Evolutionary conservation across 495 filamentous ascomycete species (phyloP), one percentile per base, ranked within the genome.

Genomic region (Hyphodiscus hymeniophilus): DNA sequence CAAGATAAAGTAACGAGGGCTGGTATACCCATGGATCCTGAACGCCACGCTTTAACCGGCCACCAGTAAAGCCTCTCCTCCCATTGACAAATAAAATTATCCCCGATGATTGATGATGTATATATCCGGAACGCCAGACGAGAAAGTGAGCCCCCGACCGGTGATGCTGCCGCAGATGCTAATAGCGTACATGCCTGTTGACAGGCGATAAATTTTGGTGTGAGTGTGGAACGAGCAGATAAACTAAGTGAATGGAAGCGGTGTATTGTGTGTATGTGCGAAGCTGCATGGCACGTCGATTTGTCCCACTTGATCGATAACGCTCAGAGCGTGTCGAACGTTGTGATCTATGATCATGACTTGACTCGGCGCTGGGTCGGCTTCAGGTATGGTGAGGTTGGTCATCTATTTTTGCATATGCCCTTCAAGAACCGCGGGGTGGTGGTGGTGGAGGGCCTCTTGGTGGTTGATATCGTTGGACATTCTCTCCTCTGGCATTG

Each of bases 401-500:
- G 12, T 36, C 13, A 17, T 36, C 33, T n/a, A 36, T 36, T 13
- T 5, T 35, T 21, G 32, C n/a, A n/a, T n/a, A 5, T 47, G 31
- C 36, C 24, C 31, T 51, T 60, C 57, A 60, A 23, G 42, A 36
- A 21, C 57, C 57, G 26, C 50, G 57, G 24, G 56, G 53, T 16
- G 41, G 32, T 59, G 53, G 16, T n/a, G n/a, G n/a, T n/a, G 45
- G 47, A 6, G 56, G 56, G 42, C 56, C 57, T 38, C 53, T 44
- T 1, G 52, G 52, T 31, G 52, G 49, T 18, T 49, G 48, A 15
- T 22, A 22, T 2, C 39, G 52, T 35, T 7, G 63, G 12, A 72
- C 76, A 51, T 67, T 66, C 57, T 82, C 74, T 47, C 76, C 77
- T 54, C 79, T 68, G 12, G 74, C 70, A 24, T 71, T 73, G 41